Percentiles rank a stretch among this genome's conserved stretches.
Conservation (phyloP, 73 alveolate species). For the Symbiodinium pilosum region DNA sequence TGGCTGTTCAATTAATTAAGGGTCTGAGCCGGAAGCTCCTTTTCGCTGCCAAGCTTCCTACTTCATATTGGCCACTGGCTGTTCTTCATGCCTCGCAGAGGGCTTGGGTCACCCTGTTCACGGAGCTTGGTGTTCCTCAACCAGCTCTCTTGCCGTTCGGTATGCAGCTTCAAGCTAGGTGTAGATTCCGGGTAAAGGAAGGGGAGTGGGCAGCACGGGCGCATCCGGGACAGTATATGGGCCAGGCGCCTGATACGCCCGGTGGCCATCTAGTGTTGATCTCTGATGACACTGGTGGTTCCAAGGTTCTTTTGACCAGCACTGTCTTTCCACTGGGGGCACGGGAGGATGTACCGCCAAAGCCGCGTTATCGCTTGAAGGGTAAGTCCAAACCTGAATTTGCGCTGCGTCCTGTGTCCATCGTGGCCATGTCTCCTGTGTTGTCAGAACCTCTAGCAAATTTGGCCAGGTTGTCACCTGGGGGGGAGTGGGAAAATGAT, state of each 20-base stretch:
- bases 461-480: neutral
- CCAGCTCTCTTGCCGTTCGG: neutral
- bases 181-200: neutral
- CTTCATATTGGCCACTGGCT: neutral
- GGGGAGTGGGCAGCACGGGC: neutral
- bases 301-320: neutral
- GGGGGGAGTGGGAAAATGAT: neutral
- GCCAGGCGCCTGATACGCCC: neutral
- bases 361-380: neutral
- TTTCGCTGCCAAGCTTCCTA: neutral
- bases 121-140: neutral
- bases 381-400: neutral
- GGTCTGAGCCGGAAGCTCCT: neutral
- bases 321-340: neutral
- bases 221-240: neutral
- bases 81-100: neutral
- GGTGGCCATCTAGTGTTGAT: neutral
- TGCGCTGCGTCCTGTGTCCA: neutral
- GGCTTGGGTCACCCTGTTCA: neutral
- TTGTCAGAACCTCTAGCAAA: neutral
- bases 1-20: neutral
- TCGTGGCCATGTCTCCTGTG: neutral
- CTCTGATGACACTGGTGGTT: neutral
- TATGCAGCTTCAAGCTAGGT: neutral
- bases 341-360: neutral